Evolutionary conservation across 257 asterid species (phyloP), one percentile per base, ranked within the genome.

Genomic region (Petunia axillaris): DNA sequence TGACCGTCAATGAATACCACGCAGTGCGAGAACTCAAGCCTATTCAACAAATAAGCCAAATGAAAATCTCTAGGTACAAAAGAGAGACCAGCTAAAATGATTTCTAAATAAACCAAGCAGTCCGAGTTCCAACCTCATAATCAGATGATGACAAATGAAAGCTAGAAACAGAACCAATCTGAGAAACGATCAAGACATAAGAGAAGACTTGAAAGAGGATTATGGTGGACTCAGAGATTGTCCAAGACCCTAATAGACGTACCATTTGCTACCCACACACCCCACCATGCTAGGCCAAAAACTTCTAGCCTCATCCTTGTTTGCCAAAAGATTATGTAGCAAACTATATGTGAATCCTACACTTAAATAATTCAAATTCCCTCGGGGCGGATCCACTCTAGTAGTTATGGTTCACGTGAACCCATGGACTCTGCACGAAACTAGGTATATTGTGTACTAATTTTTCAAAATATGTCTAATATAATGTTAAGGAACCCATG

Each of bases 41-140:
- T 14, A 14, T 55, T 4, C 60, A 55, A 14, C 13, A 62, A 62
- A 36, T 35, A 35, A 62, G 40, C 66, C 40, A 62, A 62, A 62
- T 7, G 41, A 62, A 62, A 62, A 25, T 39, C 15, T 62, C 66
- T 35, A 62, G 41, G 41, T 62, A 62, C 66, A 62, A 62, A 60
- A 62, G 66, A 62, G 66, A 35, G 66, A 35, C 41, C 66, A 62
- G 66, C 66, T 62, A 35, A 62, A 62, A 60, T 2, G 41, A 60
- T 62, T 55, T 55, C 14, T 55, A 15, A 55, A 55, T 25, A 25
- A 35, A 62, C 66, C 55, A 62, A 35, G 40, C 35, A 37, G 13
- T 62, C 36, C 36, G 39, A 62, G 35, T 39, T 16, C 10, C 25
- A 55, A 55, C 62, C 35, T 55, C 5, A 55, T 55, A 15, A 55